Evolutionary conservation across 805 yeast species (phyloP), one percentile per base, ranked within the genome.

Genomic region (Pichia exigua): DNA sequence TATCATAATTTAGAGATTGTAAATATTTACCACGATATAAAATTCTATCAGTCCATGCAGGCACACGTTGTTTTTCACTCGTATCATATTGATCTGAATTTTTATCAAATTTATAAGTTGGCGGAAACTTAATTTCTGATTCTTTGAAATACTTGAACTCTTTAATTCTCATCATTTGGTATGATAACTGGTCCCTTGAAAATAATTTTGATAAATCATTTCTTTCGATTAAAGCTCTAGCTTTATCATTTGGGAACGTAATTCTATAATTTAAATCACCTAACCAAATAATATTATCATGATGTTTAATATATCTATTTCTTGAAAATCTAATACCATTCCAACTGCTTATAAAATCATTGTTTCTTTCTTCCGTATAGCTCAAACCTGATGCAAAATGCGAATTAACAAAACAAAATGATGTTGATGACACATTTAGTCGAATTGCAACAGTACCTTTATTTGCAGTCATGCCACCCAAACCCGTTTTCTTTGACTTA

Each of bases 381-480:
- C 74, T 75, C 22, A 81, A 77, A 2, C 99, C 99, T 0, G 99
- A 97, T 0, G 99, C 96, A 58, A 94, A 71, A 71, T 94, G 99
- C 0, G 95, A 87, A 48, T 94, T 92, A 27, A 94, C 77, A 62
- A 90, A 80, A 56, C 95, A 90, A 61, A 90, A 84, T 1, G 85
- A 74, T 0, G 96, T 85, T 32, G 82, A 77, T 1, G 94, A 94
- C 66, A 78, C 88, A 47, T 85, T 80, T 68, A 92, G 87, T 54
- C 97, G 76, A 17, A 94, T 88, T 0, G 96, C 97, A 54, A 91
- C 95, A 4, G 95, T 97, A 44, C 99, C 99, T 66, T 92, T 92
- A 65, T 94, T 92, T 18, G 97, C 99, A 0, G 98, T 81, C 71
- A 94, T 92, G 44, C 99, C 99, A 40, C 97, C 97, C 50, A 94